Percentiles rank a stretch among this genome's conserved stretches.
Conservation (phyloP, 2,329 filamentous ascomycete species). For the Fusarium sp. region DNA sequence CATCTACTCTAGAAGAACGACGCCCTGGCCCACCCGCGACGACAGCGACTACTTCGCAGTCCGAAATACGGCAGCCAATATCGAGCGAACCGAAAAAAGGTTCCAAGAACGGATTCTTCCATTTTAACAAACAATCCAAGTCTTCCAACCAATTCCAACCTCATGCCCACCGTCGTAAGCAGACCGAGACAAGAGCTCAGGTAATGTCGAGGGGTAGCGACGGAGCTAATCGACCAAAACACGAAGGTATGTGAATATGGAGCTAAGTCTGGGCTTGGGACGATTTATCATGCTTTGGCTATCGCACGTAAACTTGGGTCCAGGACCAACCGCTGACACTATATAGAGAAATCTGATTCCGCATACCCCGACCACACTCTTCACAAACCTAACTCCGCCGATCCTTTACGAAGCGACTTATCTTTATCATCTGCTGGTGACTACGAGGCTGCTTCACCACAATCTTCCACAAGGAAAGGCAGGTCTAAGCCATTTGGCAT, state of each 20-base stretch:
- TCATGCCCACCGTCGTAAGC: slow-evolving; percentile 46
- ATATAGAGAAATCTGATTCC: slow-evolving; percentile 42
- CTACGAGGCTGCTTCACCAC: slow-evolving; percentile 55
- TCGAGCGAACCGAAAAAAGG: slow-evolving; percentile 57
- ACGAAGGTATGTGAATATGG: slow-evolving; percentile 52
- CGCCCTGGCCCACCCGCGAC: slow-evolving; percentile 39
- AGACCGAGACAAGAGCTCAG: slow-evolving; percentile 54
- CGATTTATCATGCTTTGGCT: slow-evolving; percentile 36
- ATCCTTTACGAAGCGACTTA: slow-evolving; percentile 64
- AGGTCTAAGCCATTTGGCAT: slow-evolving; percentile 69
- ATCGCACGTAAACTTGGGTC: slow-evolving; percentile 21
- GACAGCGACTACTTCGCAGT: slow-evolving; percentile 29
- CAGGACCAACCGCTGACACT: slow-evolving; percentile 41
- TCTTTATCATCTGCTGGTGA: slow-evolving; percentile 65
- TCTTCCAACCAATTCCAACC: slow-evolving; percentile 53
- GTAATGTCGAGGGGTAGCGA: slow-evolving; percentile 55
- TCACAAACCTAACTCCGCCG: slow-evolving; percentile 56
- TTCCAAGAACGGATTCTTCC: slow-evolving; percentile 64
- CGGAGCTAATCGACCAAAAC: slow-evolving; percentile 48
- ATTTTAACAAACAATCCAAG: slow-evolving; percentile 62
- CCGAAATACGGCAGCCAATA: slow-evolving; percentile 27
- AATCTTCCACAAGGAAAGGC: slow-evolving; percentile 58
- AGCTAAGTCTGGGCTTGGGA: slow-evolving; percentile 29
- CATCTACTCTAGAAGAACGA: slow-evolving; percentile 45
- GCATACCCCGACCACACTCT: slow-evolving; percentile 50